Base-by-base conservation (phyloP, 2,329 filamentous ascomycete genomes). In the Fusarium incarnatum region DNA sequence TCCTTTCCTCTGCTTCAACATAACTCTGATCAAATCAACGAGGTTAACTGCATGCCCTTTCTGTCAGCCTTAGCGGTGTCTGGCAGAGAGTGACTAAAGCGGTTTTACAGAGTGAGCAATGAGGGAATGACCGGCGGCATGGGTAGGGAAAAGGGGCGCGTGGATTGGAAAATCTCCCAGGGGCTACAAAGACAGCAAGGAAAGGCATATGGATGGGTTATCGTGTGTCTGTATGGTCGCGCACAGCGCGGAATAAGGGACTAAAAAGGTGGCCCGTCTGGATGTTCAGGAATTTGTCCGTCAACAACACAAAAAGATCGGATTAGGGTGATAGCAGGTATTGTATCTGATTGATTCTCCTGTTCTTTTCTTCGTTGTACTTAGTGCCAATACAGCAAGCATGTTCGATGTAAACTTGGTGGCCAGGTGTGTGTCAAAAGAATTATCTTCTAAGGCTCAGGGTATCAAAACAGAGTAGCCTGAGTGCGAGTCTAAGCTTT, bases 111-210 rank as follows among this genome's bases (percentile, higher is more conserved):
- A 25, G 44, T 25, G 54, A 53, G 37, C 56, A 28, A 58, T 56
- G 37, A 40, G 23, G 22, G 52, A 62, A 66, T 60, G 60, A 40
- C 23, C 55, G 44, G 58, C 40, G 46, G 47, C 45, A 48, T 22
- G 46, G 59, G 20, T 28, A 55, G 54, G 50, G 15, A 52, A 49
- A 45, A 56, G 54, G 60, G 52, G 68, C 61, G 60, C 48, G 67
- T 56, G 48, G 64, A 68, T 76, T 73, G 73, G 73, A 76, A 75
- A 75, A 76, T 72, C 61, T 76, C 72, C 63, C 65, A 64, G 54
- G 57, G 65, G 70, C 67, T 75, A 76, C 72, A 74, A 64, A 59
- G 73, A 63, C 70, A 71, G 64, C 61, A 34, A 67, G 61, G 47
- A 56, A 71, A 55, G 67, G 65, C 61, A 60, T 63, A 58, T 32